Base-by-base conservation (phyloP, 129 eudicot genomes). In the Chrysanthemum seticuspe region DNA sequence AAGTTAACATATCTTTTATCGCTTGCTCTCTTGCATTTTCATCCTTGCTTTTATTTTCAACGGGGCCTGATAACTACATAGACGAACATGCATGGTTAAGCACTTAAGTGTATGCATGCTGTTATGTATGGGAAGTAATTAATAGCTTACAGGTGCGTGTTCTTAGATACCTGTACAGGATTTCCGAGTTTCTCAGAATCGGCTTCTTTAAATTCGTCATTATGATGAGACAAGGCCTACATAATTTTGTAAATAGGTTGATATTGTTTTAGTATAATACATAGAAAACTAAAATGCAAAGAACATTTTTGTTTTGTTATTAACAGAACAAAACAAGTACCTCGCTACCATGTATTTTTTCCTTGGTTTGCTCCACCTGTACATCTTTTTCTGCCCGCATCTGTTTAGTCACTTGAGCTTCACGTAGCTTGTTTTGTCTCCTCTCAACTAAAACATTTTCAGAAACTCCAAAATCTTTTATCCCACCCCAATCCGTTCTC, bases 121-220 rank as follows among this genome's bases (percentile, higher is more conserved):
- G 52, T 73, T 27, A 31, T 44, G 54, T 31, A 65, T 3, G 1
- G 44, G 44, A 53, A 4, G 56, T 19, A 62, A 27, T 12, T 18
- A 12, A 11, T 25, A 74, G 18, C 12, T 57, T 9, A 53, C 45
- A 56, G 58, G 11, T 47, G 51, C 25, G 70, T 29, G 4, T 5
- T 36, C 29, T 50, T 11, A 15, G 16, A 45, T 16, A 88, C 97
- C 97, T 81, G 79, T 67, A 72, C 80, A 13, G 87, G 84, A 76
- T 81, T 76, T 72, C 82, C 78, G 25, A 85, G 80, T 76, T 85
- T 92, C 72, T 78, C 57, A 1, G 85, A 45, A 83, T 92, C 87
- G 67, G 81, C 91, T 78, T 87, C 91, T 49, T 36, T 6, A 36
- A 89, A 64, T 75, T 92, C 96, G 71, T 88, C 96, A 70, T 89